Conservation (phyloP, 306 rosid genomes). For the Vigna unguiculata region DNA sequence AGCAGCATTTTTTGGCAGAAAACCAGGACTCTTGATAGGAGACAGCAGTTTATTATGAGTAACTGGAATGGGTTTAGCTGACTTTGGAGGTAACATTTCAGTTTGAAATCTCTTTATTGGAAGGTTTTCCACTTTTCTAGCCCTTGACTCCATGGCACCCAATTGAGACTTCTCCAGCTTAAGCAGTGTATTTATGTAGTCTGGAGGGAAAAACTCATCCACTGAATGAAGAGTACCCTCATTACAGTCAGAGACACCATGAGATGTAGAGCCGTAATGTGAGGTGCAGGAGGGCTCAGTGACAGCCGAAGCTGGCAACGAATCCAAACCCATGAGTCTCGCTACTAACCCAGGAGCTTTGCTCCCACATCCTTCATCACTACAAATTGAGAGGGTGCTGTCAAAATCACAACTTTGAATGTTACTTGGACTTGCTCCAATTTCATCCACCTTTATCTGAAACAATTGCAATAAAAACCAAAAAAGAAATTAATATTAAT, state of each 20-base stretch:
- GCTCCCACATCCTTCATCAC: slow-evolving; percentile 73
- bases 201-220: slow-evolving; percentile 51
- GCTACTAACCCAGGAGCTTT: slow-evolving; percentile 88
- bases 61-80: slow-evolving; percentile 85
- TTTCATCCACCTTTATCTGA: slow-evolving; percentile 67
- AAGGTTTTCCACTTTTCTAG: slow-evolving; percentile 54
- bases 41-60: slow-evolving; percentile 87
- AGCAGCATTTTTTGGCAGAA: slow-evolving; percentile 61
- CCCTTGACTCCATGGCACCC: slow-evolving; percentile 57
- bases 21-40: slow-evolving; percentile 80
- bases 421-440: slow-evolving; percentile 65
- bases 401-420: slow-evolving; percentile 60
- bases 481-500: neutral
- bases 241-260: slow-evolving; percentile 55
- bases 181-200: slow-evolving; percentile 54
- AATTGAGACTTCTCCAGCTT: slow-evolving; percentile 62
- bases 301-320: slow-evolving; percentile 64
- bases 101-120: slow-evolving; percentile 79
- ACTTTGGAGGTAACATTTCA: slow-evolving; percentile 87
- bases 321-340: slow-evolving; percentile 93
- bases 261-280: slow-evolving; percentile 52
- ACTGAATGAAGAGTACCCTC: slow-evolving; percentile 46
- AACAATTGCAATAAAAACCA: slow-evolving; percentile 40
- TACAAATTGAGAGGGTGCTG: slow-evolving; percentile 55
- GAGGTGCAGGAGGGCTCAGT: slow-evolving; percentile 57